These are phyloP conservation scores for Rhodotorula graminis DNA, from an alignment of 768 basidiomycete species.

Conservation along the genomic window DNA sequence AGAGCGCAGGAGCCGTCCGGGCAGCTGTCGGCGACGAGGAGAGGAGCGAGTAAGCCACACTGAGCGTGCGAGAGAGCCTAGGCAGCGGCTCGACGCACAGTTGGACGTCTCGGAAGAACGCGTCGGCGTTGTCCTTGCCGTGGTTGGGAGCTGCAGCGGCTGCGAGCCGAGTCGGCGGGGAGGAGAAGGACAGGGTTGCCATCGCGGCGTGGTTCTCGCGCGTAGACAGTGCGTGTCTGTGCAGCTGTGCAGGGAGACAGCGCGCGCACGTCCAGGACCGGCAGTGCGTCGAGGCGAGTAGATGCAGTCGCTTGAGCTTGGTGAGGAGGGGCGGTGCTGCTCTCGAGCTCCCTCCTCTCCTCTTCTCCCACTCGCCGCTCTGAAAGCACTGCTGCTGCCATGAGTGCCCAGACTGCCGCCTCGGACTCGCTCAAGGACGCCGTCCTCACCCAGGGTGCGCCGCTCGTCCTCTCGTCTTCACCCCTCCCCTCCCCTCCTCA, in stretches of 20 bases:
- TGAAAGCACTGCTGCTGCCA: neutral
- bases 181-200: neutral
- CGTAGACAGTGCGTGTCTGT: neutral
- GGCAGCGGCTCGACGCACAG: slow-evolving; percentile 50
- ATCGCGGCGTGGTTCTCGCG: neutral
- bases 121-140: slow-evolving; percentile 42
- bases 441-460: slow-evolving; percentile 36
- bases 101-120: slow-evolving; percentile 58
- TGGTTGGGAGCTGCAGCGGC: slow-evolving; percentile 8
- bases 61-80: neutral
- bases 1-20: slow-evolving; percentile 68
- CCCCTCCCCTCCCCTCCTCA: neutral
- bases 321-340: neutral
- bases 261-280: neutral
- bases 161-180: neutral
- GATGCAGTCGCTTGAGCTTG: neutral
- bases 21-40: slow-evolving; percentile 53
- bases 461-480: neutral
- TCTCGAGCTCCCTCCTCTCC: neutral
- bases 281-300: neutral
- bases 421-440: slow-evolving; percentile 12
- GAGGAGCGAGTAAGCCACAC: neutral
- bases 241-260: no score
- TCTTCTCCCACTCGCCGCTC: neutral
- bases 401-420: slow-evolving; percentile 10